A percentile compares a stretch with the other conserved stretches of the same genome.
These are phyloP conservation scores for Sophora flavescens DNA, from an alignment of 306 rosid genomes.

Conservation along the genomic window DNA sequence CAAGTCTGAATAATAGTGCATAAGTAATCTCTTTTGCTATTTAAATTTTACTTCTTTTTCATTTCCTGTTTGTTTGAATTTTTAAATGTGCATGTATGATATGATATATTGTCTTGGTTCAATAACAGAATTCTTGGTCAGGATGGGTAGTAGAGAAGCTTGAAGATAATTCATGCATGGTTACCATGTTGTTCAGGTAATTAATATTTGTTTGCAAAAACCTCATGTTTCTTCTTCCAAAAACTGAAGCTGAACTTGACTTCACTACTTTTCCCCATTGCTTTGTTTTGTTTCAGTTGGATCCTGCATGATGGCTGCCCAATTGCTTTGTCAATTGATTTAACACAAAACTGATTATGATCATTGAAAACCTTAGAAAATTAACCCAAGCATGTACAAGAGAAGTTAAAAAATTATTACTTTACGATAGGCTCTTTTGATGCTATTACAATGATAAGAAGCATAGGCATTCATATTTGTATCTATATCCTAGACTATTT, in stretches of 20 bases:
- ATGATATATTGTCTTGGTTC: too few species aligned
- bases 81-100: too few species aligned
- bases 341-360: conserved; percentile 83
- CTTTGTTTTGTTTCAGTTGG: too few species aligned
- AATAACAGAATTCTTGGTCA: too few species aligned
- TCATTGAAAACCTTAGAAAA: conserved; percentile 81
- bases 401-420: conserved; percentile 51
- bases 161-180: conserved; percentile 74
- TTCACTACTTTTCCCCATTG: conserved; percentile 16
- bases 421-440: too few species aligned
- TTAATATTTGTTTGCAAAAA: not conserved
- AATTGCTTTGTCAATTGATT: conserved; percentile 88
- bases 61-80: too few species aligned
- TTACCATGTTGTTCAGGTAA: conserved; percentile 92
- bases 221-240: not conserved
- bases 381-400: conserved; percentile 70
- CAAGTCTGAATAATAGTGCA: too few species aligned
- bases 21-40: too few species aligned
- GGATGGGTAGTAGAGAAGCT: conserved; percentile 95
- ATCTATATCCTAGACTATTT: too few species aligned
- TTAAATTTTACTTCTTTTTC: too few species aligned
- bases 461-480: too few species aligned
- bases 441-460: too few species aligned
- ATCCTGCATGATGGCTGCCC: conserved; percentile 94
- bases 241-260: not conserved